Conservation (phyloP, 2,329 filamentous ascomycete species). For the Aspergillus aculeatinus region DNA sequence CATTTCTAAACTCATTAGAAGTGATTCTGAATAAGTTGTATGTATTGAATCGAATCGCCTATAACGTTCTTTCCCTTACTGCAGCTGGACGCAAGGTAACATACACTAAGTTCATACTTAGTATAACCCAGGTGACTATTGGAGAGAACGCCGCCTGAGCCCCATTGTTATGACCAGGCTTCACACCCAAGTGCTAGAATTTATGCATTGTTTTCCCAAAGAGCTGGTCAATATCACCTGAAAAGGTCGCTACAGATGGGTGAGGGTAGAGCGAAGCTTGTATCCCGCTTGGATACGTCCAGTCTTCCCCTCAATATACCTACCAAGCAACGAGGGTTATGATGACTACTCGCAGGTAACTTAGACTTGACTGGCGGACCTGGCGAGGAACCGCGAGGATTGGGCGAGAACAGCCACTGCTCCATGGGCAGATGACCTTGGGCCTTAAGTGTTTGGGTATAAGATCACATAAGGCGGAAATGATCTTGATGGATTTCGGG, state of each 20-base stretch:
- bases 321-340: neutral
- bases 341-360: conserved; percentile 2
- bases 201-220: neutral
- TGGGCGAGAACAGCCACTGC: conserved; percentile 17
- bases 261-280: neutral
- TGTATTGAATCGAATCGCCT: neutral
- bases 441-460: conserved; percentile 10
- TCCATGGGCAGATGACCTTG: conserved; percentile 20
- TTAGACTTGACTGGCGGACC: conserved; percentile 20
- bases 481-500: too few relatives aligned
- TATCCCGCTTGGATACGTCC: neutral
- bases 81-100: conserved; percentile 8
- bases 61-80: conserved; percentile 10
- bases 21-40: neutral
- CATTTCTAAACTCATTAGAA: neutral
- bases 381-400: conserved; percentile 23
- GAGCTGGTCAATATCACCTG: neutral
- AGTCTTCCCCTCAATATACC: neutral
- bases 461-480: neutral
- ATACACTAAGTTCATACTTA: neutral
- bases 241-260: neutral
- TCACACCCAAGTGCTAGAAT: neutral
- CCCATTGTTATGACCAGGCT: neutral
- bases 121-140: too few relatives aligned
- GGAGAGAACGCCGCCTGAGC: too few relatives aligned